Evolutionary conservation across 2,329 filamentous ascomycete genomes (phyloP).

Genomic region (Phyllosticta citriasiana): DNA sequence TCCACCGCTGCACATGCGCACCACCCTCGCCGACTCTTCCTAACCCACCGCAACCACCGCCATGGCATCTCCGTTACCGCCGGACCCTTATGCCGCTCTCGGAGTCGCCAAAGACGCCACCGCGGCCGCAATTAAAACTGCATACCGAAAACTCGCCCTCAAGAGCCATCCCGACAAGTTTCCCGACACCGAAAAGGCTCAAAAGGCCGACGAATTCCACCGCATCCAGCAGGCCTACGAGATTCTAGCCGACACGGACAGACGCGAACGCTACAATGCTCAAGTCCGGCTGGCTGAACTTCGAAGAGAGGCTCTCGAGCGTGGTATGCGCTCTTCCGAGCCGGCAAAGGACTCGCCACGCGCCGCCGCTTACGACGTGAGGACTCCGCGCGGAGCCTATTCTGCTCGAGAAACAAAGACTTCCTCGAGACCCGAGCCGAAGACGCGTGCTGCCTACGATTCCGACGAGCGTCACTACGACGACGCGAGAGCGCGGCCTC

Average conservation of each 20-base stretch:
- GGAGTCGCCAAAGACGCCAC: constrained; percentile 65
- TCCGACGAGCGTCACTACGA: constrained; percentile 5
- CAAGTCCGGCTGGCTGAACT: constrained; percentile 57
- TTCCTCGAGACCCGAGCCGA: constrained; percentile 14
- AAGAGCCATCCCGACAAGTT: constrained; percentile 91
- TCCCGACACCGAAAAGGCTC: constrained; percentile 63
- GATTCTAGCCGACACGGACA: constrained; percentile 66
- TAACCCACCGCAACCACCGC: constrained; percentile 28
- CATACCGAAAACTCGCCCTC: constrained; percentile 76
- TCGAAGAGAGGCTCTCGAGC: constrained; percentile 43
- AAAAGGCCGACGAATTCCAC: constrained; percentile 82
- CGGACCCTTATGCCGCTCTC: constrained; percentile 72
- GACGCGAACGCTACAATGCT: constrained; percentile 68
- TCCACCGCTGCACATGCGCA: constrained; percentile 7
- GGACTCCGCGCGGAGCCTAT: constrained; percentile 11
- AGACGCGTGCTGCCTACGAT: constrained; percentile 13
- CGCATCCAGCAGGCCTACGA: constrained; percentile 90
- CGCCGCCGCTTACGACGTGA: constrained; percentile 18
- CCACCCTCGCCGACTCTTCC: constrained; percentile 1
- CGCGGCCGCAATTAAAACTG: constrained; percentile 60
- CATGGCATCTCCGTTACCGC: constrained; percentile 38
- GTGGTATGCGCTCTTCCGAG: constrained; percentile 21
- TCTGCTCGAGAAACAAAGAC: constrained; percentile 15
- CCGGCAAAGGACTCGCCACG: constrained; percentile 20
- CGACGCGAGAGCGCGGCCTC: neutral